Percentiles rank a stretch among this genome's conserved stretches.
Evolutionary conservation across 1,139 yeast species (phyloP).

Genomic region (Candida sp.): DNA sequence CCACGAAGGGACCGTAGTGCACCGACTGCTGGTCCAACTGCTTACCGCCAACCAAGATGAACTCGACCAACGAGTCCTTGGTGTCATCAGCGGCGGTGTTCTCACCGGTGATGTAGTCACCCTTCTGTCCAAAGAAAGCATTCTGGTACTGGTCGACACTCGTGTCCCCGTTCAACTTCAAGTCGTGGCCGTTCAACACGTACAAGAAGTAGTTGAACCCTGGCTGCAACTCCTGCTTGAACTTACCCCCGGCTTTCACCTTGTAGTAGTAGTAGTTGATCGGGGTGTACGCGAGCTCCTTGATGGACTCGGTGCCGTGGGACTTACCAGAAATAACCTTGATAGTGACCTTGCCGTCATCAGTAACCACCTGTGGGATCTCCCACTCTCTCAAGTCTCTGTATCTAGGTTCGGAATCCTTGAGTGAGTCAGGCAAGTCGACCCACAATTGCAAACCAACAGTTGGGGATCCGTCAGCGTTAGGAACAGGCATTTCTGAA

Average conservation of each 20-base stretch:
- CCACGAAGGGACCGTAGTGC: conserved; percentile 95
- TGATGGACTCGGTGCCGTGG: conserved; percentile 74
- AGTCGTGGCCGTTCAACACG: conserved; percentile 62
- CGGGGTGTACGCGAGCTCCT: conserved; percentile 86
- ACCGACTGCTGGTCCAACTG: conserved; percentile 76
- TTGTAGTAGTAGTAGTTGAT: conserved; percentile 74
- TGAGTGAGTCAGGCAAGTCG: conserved; percentile 75
- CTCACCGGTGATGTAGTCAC: conserved; percentile 56
- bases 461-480: conserved; percentile 58
- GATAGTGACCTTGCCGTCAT: conserved; percentile 68
- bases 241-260: conserved; percentile 70
- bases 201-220: conserved; percentile 79
- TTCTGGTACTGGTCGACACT: conserved; percentile 53
- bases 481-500: conserved; percentile 79
- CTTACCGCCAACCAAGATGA: conserved; percentile 80
- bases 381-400: conserved; percentile 77
- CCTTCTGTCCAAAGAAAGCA: conserved; percentile 70
- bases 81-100: conserved; percentile 39
- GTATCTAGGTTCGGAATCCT: conserved; percentile 76
- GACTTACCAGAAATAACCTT: conserved; percentile 80
- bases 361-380: conserved; percentile 65
- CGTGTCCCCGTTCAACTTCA: conserved; percentile 48
- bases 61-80: conserved; percentile 41
- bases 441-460: conserved; percentile 93
- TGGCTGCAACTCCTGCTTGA: conserved; percentile 64